Base-by-base conservation (phyloP, 106 monocot species). In the Triglochin maritima region DNA sequence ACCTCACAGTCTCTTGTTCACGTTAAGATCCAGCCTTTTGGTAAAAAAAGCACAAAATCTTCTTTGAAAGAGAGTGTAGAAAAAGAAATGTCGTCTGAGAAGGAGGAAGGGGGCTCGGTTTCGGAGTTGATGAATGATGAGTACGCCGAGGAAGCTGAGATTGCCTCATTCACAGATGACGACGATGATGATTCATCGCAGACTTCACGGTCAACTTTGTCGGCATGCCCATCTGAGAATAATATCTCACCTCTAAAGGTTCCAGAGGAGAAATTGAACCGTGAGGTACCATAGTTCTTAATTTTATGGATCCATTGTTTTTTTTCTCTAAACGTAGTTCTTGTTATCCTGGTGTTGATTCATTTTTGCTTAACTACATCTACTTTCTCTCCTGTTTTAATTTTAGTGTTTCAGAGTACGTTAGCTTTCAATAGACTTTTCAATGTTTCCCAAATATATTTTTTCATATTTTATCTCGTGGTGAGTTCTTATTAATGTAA, bases 61-160 rank as follows among this genome's bases (percentile, higher is more conserved):
- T 83, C 88, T 8, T 81, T 63, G 5, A 60, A 65, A 17, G 82
- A 67, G 49, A 67, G 66, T 49, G 14, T 72, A 45, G 68, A 71
- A 2, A 81, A 83, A 71, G 80, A 84, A 57, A 63, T 15, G 8
- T 77, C 79, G 4, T 62, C 69, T 54, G 81, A 81, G 42, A 74
- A 58, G 50, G 84, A 84, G 59, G 72, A 53, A 3, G 71, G 65
- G 29, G 89, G 79, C 46, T 83, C 85, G 2, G 85, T 86, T 4
- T 86, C 85, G 9, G 75, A 77, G 14, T 70, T 81, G 71, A 84
- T 86, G 89, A 81, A 53, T 54, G 93, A 79, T 67, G 82, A 84
- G 60, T 80, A 87, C 52, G 70, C 82, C 3, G 94, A 87, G 60
- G 89, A 91, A 76, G 82, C 75, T 50, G 94, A 95, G 73, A 79